A percentile compares a stretch with the other conserved stretches of the same genome.
Conservation (phyloP, 176 grass and related monocot genomes). For the Olyra latifolia region DNA sequence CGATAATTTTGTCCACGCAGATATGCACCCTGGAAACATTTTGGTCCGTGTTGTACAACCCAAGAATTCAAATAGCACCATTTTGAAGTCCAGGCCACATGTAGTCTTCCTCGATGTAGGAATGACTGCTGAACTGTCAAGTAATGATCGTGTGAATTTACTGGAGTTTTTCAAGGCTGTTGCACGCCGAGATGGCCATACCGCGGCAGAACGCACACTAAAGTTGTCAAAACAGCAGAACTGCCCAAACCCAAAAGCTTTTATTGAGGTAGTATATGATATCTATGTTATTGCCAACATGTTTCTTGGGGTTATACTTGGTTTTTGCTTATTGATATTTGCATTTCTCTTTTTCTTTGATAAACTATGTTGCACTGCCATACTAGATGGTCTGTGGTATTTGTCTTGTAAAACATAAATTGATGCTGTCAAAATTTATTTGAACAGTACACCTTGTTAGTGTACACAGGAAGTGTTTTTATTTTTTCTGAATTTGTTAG, state of each 20-base stretch:
- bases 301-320: neutral
- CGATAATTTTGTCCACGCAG: slow-evolving; percentile 98
- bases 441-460: neutral
- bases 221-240: slow-evolving; percentile 88
- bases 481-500: neutral
- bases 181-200: slow-evolving; percentile 77
- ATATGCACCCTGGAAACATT: slow-evolving; percentile 99
- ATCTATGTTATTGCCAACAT: neutral
- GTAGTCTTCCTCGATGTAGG: slow-evolving; percentile 97
- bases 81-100: slow-evolving; percentile 84
- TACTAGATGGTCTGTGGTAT: neutral
- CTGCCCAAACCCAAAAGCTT: slow-evolving; percentile 91
- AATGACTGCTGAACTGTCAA: slow-evolving; percentile 97
- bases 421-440: slow-evolving; percentile 4
- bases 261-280: slow-evolving; percentile 70
- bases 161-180: slow-evolving; percentile 97
- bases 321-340: neutral
- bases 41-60: slow-evolving; percentile 74
- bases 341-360: neutral
- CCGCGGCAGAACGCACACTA: slow-evolving; percentile 78
- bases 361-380: neutral
- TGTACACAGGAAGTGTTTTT: neutral
- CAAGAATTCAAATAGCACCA: slow-evolving; percentile 52
- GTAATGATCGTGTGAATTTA: slow-evolving; percentile 83
- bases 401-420: neutral